Base-by-base conservation (phyloP, 768 basidiomycete genomes). In the Phanerochaete carnosa region DNA sequence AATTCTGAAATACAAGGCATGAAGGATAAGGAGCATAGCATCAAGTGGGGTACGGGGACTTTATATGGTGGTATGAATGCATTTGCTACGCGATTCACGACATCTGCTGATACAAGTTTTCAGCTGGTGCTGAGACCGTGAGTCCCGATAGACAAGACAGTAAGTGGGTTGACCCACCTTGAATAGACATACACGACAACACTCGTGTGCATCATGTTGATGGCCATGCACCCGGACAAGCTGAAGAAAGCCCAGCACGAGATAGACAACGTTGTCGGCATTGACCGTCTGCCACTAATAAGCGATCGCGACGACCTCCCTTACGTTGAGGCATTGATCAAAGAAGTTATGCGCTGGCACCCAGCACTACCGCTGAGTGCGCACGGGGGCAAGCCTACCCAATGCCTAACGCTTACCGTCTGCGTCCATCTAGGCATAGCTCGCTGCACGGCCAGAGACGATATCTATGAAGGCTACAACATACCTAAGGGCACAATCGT, bases 401-500 rank as follows among this genome's bases (percentile, higher is more conserved):
- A 7, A 3, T 33, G 22, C 28, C 51, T 5, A 7, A 6, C 33
- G 2, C 9, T 26, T 33, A 33, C 30, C 37, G 35, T 30, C 19
- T 23, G 7, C 33, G 33, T 4, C 8, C n/a, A n/a, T 11, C 7
- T 45, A 86, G 85, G 75, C 53, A 75, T 87, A 46, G 84, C 86
- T 0, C 86, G 87, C 55, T 73, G 82, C 37, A 60, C 83, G 65
- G 81, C 77, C 73, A 77, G 83, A 66, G 82, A 87, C 60, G 84
- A 88, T 62, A 66, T 82, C 33, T 87, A 86, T 61, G 67, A 77
- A 28, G 83, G 78, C 6, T 77, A 78, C 72, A 72, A 76, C 32
- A 80, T 87, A 39, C 86, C 86, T n/a, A 82, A 84, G 66, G 85
- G 85, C 9, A 79, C 83, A 1, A 62, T 84, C 63, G 80, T 83